Evolutionary conservation across 352 stramenopile species (phyloP).

Genomic region (Globisporangium cederbergense): DNA sequence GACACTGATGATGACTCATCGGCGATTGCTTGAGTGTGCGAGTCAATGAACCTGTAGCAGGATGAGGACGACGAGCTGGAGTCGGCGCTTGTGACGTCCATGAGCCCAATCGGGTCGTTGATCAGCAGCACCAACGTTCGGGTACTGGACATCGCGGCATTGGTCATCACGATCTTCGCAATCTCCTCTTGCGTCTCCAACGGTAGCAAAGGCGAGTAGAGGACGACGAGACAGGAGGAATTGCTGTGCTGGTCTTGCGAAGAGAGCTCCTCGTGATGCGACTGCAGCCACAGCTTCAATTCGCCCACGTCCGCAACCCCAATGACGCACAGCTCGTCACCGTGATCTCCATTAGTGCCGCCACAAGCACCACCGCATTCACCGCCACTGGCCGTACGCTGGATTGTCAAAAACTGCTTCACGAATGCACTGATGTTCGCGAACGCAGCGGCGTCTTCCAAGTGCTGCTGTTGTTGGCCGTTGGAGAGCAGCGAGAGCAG

Average conservation of each 20-base stretch:
- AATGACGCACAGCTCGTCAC: neutral
- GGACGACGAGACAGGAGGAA: constrained; percentile 8
- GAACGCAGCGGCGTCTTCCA: neutral
- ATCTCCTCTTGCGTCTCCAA: neutral
- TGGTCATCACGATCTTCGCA: neutral
- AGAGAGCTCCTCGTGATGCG: constrained; percentile 1
- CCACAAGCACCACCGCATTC: neutral
- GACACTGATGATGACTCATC: neutral
- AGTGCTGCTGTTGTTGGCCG: neutral
- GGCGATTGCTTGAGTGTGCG: neutral
- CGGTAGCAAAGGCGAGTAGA: constrained; percentile 10
- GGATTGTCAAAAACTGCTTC: constrained; percentile 1
- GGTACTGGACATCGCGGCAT: too few species aligned
- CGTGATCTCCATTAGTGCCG: neutral
- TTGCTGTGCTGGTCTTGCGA: neutral
- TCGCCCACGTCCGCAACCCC: neutral
- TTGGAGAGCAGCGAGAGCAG: constrained; percentile 24
- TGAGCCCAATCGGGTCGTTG: constrained; percentile 8
- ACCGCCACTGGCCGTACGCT: neutral
- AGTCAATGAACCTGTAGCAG: constrained; percentile 4
- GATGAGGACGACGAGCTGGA: neutral
- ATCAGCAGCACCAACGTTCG: constrained; percentile 18
- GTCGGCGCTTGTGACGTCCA: neutral
- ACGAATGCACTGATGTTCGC: constrained; percentile 7
- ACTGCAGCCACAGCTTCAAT: constrained; percentile 11